Percentiles rank a stretch among this genome's conserved stretches.
Evolutionary conservation across 768 basidiomycete species (phyloP).

Genomic region (Macrocybe gigantea): DNA sequence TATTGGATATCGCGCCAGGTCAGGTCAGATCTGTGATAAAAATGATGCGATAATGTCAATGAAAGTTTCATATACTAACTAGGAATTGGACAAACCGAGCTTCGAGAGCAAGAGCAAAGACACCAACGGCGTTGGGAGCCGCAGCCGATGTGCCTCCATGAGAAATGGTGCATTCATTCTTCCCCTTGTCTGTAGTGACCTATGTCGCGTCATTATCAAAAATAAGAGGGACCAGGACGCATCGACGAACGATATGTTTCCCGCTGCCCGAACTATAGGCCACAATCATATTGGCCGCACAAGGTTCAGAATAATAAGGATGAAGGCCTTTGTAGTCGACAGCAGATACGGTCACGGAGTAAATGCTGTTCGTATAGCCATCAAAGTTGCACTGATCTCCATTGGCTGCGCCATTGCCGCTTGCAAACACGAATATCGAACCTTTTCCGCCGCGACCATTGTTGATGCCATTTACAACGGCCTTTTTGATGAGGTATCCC

Average conservation of each 20-base stretch:
- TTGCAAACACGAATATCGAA: conserved; percentile 94
- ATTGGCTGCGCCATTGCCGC: conserved; percentile 87
- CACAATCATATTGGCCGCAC: conserved; percentile 94
- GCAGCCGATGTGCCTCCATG: conserved; percentile 99
- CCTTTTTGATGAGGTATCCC: conserved; percentile 84
- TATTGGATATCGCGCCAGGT: conserved; percentile 97
- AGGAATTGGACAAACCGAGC: conserved; percentile 50
- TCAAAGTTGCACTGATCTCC: conserved; percentile 99
- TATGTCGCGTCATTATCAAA: conserved; percentile 23
- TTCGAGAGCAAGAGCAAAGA: conserved; percentile 86
- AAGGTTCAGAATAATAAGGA: conserved; percentile 97
- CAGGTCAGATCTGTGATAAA: conserved; percentile 68
- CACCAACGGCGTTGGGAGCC: conserved; percentile 93
- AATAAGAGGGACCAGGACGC: conserved; percentile 2
- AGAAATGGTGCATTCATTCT: conserved; percentile 68
- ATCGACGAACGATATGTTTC: conserved; percentile 75
- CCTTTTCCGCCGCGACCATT: conserved; percentile 88
- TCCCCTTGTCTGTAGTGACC: conserved; percentile 93
- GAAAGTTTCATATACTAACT: conserved; percentile 1
- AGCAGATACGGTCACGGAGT: conserved; percentile 93
- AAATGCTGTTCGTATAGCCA: conserved; percentile 97
- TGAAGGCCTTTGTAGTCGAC: conserved; percentile 91
- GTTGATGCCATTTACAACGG: conserved; percentile 89
- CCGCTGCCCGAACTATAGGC: conserved; percentile 95
- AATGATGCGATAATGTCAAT: conserved; percentile 4